Evolutionary conservation across 148 eudicot genomes (phyloP).

Genomic region (Silene uniflora): DNA sequence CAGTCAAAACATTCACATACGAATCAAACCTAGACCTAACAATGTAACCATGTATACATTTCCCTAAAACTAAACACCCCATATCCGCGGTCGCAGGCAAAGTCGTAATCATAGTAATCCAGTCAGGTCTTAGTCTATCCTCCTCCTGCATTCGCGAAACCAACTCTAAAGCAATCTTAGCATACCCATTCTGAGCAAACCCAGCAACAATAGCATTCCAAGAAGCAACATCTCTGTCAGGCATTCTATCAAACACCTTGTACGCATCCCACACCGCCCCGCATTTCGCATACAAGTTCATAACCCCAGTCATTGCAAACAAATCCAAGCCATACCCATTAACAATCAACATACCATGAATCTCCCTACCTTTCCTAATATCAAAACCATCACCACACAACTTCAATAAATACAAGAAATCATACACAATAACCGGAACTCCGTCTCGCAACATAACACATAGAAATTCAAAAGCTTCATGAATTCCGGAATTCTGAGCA

Average conservation of each 20-base stretch:
- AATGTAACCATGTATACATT: conserved; percentile 58
- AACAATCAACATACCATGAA: conserved; percentile 56
- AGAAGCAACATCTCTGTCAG: conserved; percentile 64
- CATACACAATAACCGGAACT: conserved; percentile 51
- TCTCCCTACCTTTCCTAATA: conserved; percentile 48
- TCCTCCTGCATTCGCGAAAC: conserved; percentile 54
- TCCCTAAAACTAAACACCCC: conserved; percentile 44
- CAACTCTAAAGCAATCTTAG: conserved; percentile 53
- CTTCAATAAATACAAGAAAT: conserved; percentile 64
- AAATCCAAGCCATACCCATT: conserved; percentile 49
- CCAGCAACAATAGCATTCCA: conserved; percentile 80
- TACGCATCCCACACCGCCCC: conserved; percentile 50
- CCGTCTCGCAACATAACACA: conserved; percentile 49
- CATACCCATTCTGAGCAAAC: conserved; percentile 66
- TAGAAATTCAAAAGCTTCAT: conserved; percentile 40
- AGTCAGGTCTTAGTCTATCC: conserved; percentile 53
- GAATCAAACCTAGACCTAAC: conserved; percentile 44
- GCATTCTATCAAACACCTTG: conserved; percentile 79
- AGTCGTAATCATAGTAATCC: conserved; percentile 50
- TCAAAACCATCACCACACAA: conserved; percentile 53
- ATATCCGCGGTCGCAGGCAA: conserved; percentile 60
- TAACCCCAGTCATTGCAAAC: conserved; percentile 61
- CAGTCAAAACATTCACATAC: conserved; percentile 63
- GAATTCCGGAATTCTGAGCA: conserved; percentile 34
- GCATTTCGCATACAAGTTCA: conserved; percentile 80